Evolutionary conservation across 2,329 filamentous ascomycete genomes (phyloP), one percentile per base, ranked within the genome.

Genomic region (Trichoderma sp.): DNA sequence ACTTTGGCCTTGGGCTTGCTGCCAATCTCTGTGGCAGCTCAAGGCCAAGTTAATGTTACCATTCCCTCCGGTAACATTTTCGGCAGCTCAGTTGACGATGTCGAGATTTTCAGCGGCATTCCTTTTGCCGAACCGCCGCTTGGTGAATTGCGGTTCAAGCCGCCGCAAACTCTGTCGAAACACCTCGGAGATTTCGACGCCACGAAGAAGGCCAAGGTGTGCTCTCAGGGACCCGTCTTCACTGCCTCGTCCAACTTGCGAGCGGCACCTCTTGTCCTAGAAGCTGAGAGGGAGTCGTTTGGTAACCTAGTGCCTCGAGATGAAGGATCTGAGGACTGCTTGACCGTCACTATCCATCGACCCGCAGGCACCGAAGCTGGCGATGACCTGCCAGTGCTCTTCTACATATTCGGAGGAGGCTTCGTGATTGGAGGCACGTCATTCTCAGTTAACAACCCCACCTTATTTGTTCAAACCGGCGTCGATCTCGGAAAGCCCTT

Each of bases 391-490:
- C 91, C 91, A 0, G 91, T 93, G 1, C 79, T 93, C 2, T 90
- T 91, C 75, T 93, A 90, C 89, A 92, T 93, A 67, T 92, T 86
- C 75, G 91, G 91, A 0, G 91, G 91, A 34, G 91, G 87, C 12
- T 91, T 91, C 71, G 83, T 89, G 77, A 79, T 88, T 7, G 68
- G 68, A 6, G 60, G 68, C 32, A 64, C 43, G 1, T 39, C 58
- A 21, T 79, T 71, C 84, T 78, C 69, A 79, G 77, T 71, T 85
- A 84, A 47, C 4, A 9, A 61, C 15, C 56, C 56, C 3, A 9
- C 21, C 28, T 8, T 28, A 15, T 4, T 66, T 1, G 47, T 66
- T 1, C 43, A 56, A 30, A 14, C 63, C 12, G 14, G 43, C 47
- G 7, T 34, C 7, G 63, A 34, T 2, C 18, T 61, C 6, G 30